These are phyloP conservation scores for Botrytis byssoidea DNA, from an alignment of 2,329 filamentous ascomycete species.

Conservation along the genomic window DNA sequence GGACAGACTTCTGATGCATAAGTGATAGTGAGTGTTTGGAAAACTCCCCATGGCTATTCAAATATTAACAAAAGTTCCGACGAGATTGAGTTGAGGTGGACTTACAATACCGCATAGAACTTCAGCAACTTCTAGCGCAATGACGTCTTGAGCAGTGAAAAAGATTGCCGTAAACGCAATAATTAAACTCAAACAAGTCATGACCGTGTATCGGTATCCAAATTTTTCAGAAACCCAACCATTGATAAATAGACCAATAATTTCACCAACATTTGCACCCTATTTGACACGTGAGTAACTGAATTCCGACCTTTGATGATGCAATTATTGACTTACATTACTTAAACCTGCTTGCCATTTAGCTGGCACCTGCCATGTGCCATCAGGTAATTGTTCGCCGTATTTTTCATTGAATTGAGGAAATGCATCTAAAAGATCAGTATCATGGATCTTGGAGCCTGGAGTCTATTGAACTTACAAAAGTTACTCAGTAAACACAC, in stretches of 20 bases:
- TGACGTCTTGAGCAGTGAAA: constrained; percentile 49
- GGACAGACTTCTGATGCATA: constrained; percentile 53
- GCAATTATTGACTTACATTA: constrained; percentile 24
- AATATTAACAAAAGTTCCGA: constrained; percentile 14
- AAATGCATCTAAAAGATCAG: constrained; percentile 41
- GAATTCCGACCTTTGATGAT: neutral
- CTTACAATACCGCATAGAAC: constrained; percentile 45
- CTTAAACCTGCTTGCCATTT: constrained; percentile 38
- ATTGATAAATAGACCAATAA: constrained; percentile 49
- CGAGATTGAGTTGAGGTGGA: neutral
- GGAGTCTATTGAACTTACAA: constrained; percentile 32
- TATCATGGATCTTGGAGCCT: neutral
- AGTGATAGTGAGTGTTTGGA: constrained; percentile 40
- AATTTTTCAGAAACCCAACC: constrained; percentile 50
- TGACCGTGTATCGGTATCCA: constrained; percentile 40
- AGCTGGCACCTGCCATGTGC: constrained; percentile 32
- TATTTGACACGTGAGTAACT: constrained; percentile 12
- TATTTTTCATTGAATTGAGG: constrained; percentile 37
- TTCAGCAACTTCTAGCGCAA: constrained; percentile 47
- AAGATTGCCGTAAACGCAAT: constrained; percentile 49
- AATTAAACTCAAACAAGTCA: constrained; percentile 36
- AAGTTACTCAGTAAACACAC: constrained; percentile 40
- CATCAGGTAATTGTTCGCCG: constrained; percentile 29
- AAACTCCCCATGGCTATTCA: constrained; percentile 44
- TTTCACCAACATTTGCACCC: constrained; percentile 38